A percentile compares a stretch with the other conserved stretches of the same genome.
Evolutionary conservation across 352 stramenopile species (phyloP).

Genomic region (Poterioochromonas sp.): DNA sequence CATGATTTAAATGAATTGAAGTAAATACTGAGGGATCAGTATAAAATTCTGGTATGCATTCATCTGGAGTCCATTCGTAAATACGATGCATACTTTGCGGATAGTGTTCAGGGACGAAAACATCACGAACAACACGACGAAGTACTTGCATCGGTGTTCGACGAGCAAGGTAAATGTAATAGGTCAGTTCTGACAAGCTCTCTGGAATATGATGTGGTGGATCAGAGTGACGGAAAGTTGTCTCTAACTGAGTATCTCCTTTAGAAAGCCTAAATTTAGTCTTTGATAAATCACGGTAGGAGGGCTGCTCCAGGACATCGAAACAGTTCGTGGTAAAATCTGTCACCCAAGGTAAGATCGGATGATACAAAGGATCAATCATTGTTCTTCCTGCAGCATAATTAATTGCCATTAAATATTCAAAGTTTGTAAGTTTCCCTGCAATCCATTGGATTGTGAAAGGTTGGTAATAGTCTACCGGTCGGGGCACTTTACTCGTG

Average conservation of each 20-base stretch:
- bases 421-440: constrained; percentile 75
- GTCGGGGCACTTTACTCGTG: background rate
- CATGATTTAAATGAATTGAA: constrained; percentile 56
- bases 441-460: constrained; percentile 68
- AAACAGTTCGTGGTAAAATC: constrained; percentile 60
- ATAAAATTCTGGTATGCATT: constrained; percentile 91
- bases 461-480: constrained; percentile 23
- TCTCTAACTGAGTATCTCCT: constrained; percentile 78
- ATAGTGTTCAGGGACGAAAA: constrained; percentile 87
- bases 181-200: constrained; percentile 86
- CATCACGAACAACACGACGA: constrained; percentile 66
- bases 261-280: constrained; percentile 90
- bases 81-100: constrained; percentile 66
- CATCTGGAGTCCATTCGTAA: constrained; percentile 86
- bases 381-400: constrained; percentile 68
- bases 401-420: constrained; percentile 85
- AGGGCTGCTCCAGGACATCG: constrained; percentile 33
- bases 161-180: constrained; percentile 85
- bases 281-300: constrained; percentile 72
- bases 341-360: constrained; percentile 88
- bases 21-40: constrained; percentile 67
- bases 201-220: constrained; percentile 86
- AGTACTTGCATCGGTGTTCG: constrained; percentile 71
- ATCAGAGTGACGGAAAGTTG: constrained; percentile 68
- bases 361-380: constrained; percentile 67